Percentiles rank a stretch among this genome's conserved stretches.
Evolutionary conservation across 352 stramenopile species (phyloP).

Genomic region (Peronospora farinosa): DNA sequence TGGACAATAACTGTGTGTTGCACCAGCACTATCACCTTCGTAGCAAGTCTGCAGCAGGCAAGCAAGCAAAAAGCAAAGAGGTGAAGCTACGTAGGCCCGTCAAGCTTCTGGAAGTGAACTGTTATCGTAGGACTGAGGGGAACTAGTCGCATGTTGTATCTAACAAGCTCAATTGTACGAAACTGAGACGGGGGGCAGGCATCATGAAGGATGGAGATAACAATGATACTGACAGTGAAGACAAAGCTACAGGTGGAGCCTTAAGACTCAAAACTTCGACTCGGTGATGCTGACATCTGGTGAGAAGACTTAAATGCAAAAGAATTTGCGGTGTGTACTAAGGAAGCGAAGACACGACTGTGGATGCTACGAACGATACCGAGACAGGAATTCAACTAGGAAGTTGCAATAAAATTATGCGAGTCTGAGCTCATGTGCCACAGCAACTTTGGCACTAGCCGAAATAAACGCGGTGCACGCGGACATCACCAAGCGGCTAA

Average conservation of each 20-base stretch:
- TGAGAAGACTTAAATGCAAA: conserved; percentile 78
- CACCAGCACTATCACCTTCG: no score
- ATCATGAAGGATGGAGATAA: conserved; percentile 85
- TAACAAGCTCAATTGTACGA: conserved; percentile 85
- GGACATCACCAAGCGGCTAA: conserved; percentile 88
- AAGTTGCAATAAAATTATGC: conserved; percentile 67
- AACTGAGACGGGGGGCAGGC: conserved; percentile 59
- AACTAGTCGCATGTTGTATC: conserved; percentile 61
- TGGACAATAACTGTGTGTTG: conserved; percentile 36
- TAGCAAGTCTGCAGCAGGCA: no score
- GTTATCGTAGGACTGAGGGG: conserved; percentile 35
- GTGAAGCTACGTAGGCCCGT: conserved; percentile 37
- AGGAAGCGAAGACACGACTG: conserved; percentile 59
- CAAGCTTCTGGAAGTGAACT: conserved; percentile 50
- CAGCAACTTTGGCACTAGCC: conserved; percentile 48
- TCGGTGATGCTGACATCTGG: conserved; percentile 48
- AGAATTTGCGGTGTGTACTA: conserved; percentile 54
- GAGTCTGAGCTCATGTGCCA: conserved; percentile 46
- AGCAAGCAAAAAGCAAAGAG: conserved; percentile 25
- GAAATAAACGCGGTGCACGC: conserved; percentile 75
- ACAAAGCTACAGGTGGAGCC: conserved; percentile 32
- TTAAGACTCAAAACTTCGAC: conserved; percentile 6
- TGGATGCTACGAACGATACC: conserved; percentile 36
- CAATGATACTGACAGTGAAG: conserved; percentile 60
- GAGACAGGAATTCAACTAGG: conserved; percentile 74